Percentiles rank a stretch among this genome's conserved stretches.
phyloP scores from a whole-genome alignment of 495 filamentous ascomycete species.

The Astrothelium subdiscretum region DNA sequence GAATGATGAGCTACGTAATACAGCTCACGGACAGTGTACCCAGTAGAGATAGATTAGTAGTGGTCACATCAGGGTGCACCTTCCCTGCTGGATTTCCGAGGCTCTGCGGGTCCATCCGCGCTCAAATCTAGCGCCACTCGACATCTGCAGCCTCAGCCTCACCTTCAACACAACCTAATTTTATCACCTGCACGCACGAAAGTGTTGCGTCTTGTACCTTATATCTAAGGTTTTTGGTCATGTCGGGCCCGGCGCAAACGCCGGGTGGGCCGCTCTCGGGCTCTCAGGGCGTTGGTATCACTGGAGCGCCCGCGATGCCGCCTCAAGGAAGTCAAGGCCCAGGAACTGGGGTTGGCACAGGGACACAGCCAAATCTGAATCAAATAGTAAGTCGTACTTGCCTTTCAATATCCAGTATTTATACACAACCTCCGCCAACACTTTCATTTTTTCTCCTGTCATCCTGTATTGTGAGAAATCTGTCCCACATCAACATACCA shows the following conservation, averaged over 20 bases:
- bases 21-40: no score
- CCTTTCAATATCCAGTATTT: background rate
- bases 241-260: conserved; percentile 9
- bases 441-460: background rate
- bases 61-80: no score
- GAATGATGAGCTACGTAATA: no score
- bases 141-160: background rate
- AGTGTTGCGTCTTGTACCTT: no score
- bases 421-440: no score
- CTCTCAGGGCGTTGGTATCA: conserved; percentile 13
- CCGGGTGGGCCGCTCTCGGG: conserved; percentile 13
- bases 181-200: no score
- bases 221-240: background rate
- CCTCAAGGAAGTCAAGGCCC: conserved; percentile 32
- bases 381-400: conserved; percentile 62
- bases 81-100: no score
- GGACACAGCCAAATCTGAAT: conserved; percentile 73
- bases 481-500: no score
- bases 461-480: background rate
- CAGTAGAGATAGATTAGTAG: no score
- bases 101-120: background rate
- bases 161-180: no score
- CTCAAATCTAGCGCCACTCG: background rate
- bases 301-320: conserved; percentile 33
- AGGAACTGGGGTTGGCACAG: conserved; percentile 22